phyloP scores from a whole-genome alignment of 2,329 filamentous ascomycete genomes.

The Aspergillus floridensis region DNA sequence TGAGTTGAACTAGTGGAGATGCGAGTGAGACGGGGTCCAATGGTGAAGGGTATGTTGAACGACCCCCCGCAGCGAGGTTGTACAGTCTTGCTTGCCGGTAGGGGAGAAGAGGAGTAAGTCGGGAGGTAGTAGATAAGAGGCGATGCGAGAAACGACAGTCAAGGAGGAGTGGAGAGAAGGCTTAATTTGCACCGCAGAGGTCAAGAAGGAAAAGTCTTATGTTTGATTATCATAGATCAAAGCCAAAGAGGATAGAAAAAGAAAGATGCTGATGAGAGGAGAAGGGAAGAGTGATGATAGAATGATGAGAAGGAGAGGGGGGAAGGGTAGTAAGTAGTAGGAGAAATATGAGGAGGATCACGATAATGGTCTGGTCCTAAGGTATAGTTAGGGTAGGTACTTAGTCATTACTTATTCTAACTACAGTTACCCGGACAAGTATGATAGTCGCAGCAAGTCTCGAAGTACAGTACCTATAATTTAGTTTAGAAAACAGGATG shows the following conservation, averaged over 20 bases:
- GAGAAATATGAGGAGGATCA: background rate
- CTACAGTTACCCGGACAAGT: background rate
- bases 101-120: background rate
- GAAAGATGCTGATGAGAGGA: background rate
- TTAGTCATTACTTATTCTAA: background rate
- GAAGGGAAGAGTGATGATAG: background rate
- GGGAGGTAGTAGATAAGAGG: background rate
- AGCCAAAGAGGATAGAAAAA: slow-evolving; percentile 5
- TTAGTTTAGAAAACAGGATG: background rate
- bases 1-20: background rate
- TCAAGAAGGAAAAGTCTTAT: background rate
- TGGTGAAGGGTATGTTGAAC: slow-evolving; percentile 2
- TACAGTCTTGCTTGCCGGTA: slow-evolving; percentile 6
- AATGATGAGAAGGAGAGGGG: background rate
- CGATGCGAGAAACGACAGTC: background rate
- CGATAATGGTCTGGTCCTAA: background rate
- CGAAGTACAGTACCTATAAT: background rate
- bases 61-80: slow-evolving; percentile 8
- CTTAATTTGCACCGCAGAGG: background rate
- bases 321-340: background rate
- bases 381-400: background rate
- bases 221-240: background rate
- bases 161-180: background rate
- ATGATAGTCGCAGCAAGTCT: background rate
- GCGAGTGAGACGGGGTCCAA: slow-evolving; percentile 3